These are phyloP conservation scores for Aspergillus sp. DNA, from an alignment of 2,329 filamentous ascomycete genomes.

Conservation along the genomic window DNA sequence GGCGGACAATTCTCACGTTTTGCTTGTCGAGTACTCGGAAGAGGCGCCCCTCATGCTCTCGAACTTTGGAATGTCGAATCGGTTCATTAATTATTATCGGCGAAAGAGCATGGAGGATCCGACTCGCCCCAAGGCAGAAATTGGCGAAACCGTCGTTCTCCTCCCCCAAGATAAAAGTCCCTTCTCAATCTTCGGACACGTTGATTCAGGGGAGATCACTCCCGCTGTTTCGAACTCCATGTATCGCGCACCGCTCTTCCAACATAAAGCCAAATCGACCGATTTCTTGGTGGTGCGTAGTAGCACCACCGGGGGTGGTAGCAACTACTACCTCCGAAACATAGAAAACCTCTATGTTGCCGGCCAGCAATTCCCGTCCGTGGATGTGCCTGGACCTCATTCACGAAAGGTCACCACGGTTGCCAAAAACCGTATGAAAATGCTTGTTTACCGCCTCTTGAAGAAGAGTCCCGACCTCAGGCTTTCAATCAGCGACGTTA, in stretches of 20 bases:
- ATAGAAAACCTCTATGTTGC: constrained; percentile 90
- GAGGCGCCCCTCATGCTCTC: constrained; percentile 88
- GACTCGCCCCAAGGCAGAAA: constrained; percentile 72
- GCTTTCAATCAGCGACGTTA: constrained; percentile 79
- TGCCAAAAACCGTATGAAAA: constrained; percentile 94
- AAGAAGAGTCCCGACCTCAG: constrained; percentile 69
- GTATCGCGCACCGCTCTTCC: constrained; percentile 92
- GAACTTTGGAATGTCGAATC: constrained; percentile 96
- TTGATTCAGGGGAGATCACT: constrained; percentile 85
- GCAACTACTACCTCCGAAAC: constrained; percentile 78
- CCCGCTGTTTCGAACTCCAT: constrained; percentile 92
- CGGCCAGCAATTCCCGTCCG: constrained; percentile 87
- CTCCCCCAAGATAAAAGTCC: constrained; percentile 93
- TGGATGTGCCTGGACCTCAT: constrained; percentile 90
- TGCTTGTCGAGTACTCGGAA: constrained; percentile 94
- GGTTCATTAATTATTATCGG: constrained; percentile 94
- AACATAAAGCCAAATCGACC: constrained; percentile 71
- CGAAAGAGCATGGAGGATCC: constrained; percentile 77
- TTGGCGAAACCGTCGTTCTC: constrained; percentile 85
- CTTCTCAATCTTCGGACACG: constrained; percentile 90
- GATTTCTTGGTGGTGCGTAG: constrained; percentile 88
- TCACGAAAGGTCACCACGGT: constrained; percentile 94
- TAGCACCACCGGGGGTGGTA: constrained; percentile 74
- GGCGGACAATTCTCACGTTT: constrained; percentile 81
- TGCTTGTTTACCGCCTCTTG: constrained; percentile 89